These are phyloP conservation scores for Bacidia rubella DNA, from an alignment of 495 filamentous ascomycete genomes.

Conservation along the genomic window DNA sequence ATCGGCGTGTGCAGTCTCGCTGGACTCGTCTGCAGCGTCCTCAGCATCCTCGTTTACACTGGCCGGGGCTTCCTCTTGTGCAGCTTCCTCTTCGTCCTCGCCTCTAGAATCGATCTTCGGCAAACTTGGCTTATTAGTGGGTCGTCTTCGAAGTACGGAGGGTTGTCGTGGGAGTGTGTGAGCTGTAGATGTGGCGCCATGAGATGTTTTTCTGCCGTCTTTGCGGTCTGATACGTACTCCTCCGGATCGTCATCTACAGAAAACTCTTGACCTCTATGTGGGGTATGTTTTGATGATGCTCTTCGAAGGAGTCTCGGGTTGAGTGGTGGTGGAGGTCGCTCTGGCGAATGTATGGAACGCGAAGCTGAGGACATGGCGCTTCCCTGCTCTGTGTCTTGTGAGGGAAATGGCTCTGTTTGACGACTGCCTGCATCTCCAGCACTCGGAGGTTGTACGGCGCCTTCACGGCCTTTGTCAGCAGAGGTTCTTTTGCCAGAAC, in stretches of 20 bases:
- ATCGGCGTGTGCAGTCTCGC: constrained; percentile 23
- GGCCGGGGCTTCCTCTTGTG: constrained; percentile 14
- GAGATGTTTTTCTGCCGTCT: constrained; percentile 18
- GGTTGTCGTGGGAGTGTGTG: constrained; percentile 30
- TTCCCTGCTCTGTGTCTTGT: constrained; percentile 12
- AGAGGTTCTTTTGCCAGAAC: neutral
- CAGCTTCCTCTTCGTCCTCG: constrained; percentile 32
- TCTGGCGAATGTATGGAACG: constrained; percentile 42
- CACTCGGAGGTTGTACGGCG: constrained; percentile 9
- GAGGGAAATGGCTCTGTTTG: too few species aligned
- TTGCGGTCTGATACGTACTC: constrained; percentile 57
- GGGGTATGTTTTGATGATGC: constrained; percentile 63
- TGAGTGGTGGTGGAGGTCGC: constrained; percentile 34
- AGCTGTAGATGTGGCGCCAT: constrained; percentile 16
- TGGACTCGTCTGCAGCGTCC: constrained; percentile 16
- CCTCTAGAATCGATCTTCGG: constrained; percentile 44
- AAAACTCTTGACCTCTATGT: constrained; percentile 77
- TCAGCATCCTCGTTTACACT: constrained; percentile 8
- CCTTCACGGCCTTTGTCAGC: constrained; percentile 1
- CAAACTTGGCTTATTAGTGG: constrained; percentile 44
- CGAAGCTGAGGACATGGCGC: constrained; percentile 9
- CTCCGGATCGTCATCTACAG: constrained; percentile 77
- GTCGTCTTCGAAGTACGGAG: constrained; percentile 60
- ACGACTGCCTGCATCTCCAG: constrained; percentile 19
- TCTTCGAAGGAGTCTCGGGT: constrained; percentile 54